phyloP scores from a whole-genome alignment of 2,329 filamentous ascomycete species.

The Penicillium sp. region DNA sequence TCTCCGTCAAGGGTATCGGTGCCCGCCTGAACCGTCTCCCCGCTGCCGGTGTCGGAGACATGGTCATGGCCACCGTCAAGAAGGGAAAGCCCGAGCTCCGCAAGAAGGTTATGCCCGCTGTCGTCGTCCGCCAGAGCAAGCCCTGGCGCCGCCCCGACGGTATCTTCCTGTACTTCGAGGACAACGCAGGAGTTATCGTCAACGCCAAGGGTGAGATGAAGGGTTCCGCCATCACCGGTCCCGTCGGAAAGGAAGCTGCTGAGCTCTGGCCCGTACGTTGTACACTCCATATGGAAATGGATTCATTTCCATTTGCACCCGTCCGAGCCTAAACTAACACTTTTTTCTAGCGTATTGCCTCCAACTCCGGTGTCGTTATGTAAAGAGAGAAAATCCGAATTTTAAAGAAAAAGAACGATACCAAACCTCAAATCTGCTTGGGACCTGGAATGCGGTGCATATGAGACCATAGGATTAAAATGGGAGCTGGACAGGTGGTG shows the following conservation, averaged over 20 bases:
- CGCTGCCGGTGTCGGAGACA: constrained; percentile 95
- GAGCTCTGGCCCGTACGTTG: constrained; percentile 91
- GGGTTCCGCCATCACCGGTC: constrained; percentile 97
- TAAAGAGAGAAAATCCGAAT: constrained; percentile 49
- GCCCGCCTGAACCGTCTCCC: constrained; percentile 95
- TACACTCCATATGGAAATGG: neutral
- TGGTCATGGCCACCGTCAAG: constrained; percentile 99
- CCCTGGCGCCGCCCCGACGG: constrained; percentile 98
- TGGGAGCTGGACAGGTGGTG: constrained; percentile 14
- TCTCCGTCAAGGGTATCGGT: constrained; percentile 97
- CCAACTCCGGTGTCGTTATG: constrained; percentile 99
- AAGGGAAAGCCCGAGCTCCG: constrained; percentile 99
- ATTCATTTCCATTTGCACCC: neutral
- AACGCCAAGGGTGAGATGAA: constrained; percentile 99
- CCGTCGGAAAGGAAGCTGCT: constrained; percentile 98
- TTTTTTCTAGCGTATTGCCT: constrained; percentile 77
- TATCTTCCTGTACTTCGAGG: constrained; percentile 99
- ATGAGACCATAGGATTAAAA: constrained; percentile 21
- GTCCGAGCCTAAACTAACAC: constrained; percentile 8
- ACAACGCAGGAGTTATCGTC: constrained; percentile 99
- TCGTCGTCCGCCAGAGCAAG: constrained; percentile 98
- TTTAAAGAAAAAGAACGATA: constrained; percentile 25
- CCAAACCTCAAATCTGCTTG: constrained; percentile 22
- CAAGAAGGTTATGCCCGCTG: constrained; percentile 99
- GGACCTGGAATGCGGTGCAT: constrained; percentile 23